A percentile compares a stretch with the other conserved stretches of the same genome.
Conservation (phyloP, 129 eudicot genomes). For the Logfia minima region DNA sequence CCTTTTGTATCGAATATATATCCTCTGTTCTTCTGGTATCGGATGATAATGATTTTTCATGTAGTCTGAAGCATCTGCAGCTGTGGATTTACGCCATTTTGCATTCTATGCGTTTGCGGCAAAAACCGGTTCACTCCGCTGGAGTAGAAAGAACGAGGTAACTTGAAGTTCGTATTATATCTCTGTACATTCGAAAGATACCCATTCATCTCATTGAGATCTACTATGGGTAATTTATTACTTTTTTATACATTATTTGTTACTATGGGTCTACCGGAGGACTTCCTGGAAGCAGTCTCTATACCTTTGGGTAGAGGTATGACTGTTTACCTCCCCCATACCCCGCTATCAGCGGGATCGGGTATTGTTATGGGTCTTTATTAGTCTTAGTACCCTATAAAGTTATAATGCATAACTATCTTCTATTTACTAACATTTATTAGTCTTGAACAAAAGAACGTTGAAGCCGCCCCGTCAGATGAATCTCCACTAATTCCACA, state of each 20-base stretch:
- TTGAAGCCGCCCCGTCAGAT: conserved; percentile 68
- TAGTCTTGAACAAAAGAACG: conserved; percentile 49
- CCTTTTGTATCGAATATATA: neutral
- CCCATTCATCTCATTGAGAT: neutral
- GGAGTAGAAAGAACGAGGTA: conserved; percentile 95
- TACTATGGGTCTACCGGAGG: neutral
- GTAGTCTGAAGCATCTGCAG: conserved; percentile 63
- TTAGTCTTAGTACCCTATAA: neutral
- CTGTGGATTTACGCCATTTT: conserved; percentile 88
- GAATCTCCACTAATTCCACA: conserved; percentile 90
- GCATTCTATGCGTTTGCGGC: conserved; percentile 97
- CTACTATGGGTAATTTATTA: neutral
- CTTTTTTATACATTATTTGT: neutral
- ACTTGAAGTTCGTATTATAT: conserved; percentile 9
- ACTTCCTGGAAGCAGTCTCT: no score
- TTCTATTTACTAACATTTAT: conserved; percentile 30
- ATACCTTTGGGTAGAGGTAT: no score
- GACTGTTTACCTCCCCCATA: no score
- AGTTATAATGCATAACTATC: neutral
- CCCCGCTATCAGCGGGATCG: no score
- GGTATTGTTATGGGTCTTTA: neutral
- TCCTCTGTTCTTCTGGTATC: neutral
- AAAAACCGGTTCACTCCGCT: conserved; percentile 75
- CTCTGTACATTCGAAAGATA: conserved; percentile 1
- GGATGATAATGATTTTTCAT: conserved; percentile 25